Percentiles rank a stretch among this genome's conserved stretches.
Evolutionary conservation across 805 yeast species (phyloP).

Genomic region (Metschnikowia rubicola): DNA sequence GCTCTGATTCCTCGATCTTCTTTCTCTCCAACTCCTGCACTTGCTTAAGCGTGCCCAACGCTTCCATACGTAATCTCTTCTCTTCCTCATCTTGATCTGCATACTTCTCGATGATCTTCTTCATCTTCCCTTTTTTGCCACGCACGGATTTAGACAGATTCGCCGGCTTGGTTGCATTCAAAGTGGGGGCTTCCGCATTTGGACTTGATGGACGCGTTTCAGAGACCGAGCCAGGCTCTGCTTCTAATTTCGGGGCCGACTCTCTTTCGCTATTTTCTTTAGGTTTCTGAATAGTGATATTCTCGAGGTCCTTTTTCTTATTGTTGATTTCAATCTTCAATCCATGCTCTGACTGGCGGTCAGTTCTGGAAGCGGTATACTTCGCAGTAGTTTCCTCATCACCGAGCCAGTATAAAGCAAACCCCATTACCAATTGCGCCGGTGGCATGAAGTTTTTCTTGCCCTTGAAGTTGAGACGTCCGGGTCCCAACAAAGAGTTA

Average conservation of each 20-base stretch:
- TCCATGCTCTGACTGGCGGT: conserved; percentile 37
- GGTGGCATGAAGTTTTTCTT: conserved; percentile 67
- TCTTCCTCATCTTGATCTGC: conserved; percentile 93
- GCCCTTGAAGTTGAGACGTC: conserved; percentile 54
- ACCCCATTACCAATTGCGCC: conserved; percentile 84
- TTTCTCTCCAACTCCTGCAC: conserved; percentile 28
- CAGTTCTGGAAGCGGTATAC: conserved; percentile 25
- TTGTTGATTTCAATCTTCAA: conserved; percentile 33
- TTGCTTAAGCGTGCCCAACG: conserved; percentile 78
- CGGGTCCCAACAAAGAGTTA: conserved; percentile 56
- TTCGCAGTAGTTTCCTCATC: conserved; percentile 51
- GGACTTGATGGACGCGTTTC: no score
- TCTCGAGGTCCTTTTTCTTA: conserved; percentile 37
- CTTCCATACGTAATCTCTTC: conserved; percentile 66
- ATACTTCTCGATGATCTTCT: conserved; percentile 79
- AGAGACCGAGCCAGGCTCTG: no score
- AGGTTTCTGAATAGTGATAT: conserved; percentile 6
- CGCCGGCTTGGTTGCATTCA: not conserved
- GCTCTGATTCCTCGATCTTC: conserved; percentile 15
- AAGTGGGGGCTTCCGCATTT: not conserved
- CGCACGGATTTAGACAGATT: conserved; percentile 46
- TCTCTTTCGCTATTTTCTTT: not conserved
- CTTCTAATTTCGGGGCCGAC: not conserved
- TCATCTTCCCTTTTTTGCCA: conserved; percentile 82
- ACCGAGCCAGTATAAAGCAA: conserved; percentile 73